Base-by-base conservation (phyloP, 2,329 filamentous ascomycete species). In the Furcasterigmium furcatum region DNA sequence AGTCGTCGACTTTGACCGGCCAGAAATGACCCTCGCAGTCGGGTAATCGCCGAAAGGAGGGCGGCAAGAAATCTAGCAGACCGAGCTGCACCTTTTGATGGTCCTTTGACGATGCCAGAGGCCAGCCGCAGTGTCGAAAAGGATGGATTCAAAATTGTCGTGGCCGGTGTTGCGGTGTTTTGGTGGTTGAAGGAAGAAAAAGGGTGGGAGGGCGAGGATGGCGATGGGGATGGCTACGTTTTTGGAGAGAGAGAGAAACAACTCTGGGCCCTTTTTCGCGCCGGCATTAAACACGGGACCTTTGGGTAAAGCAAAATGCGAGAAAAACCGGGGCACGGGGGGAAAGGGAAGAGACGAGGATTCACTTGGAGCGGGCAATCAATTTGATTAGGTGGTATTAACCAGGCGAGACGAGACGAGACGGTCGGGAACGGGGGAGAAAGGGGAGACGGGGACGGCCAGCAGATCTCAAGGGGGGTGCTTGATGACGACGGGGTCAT, bases 191-290 rank as follows among this genome's bases (percentile, higher is more conserved):
- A 48, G 44, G 54, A 51, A 57, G 52, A 58, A 51, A 56, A 58
- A 58, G 49, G 49, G n/a, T n/a, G 52, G 50, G 49, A 57, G 56
- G 46, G 34, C 9, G 36, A 41, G 52, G 54, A 51, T 55, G 49
- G 53, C 47, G 56, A 49, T 67, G 70, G 73, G 70, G 72, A 77
- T 74, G 70, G 68, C 68, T 74, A 70, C 70, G 64, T 67, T 73
- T n/a, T 74, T 71, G 67, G 61, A 38, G 32, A 36, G 32, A 19
- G 19, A 38, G 60, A 62, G 56, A 55, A 64, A 64, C 62, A 65
- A 16, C n/a, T 18, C 16, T 16, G 25, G 41, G 41, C 19, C 30
- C 27, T 43, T 70, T 65, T 67, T 61, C 65, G 67, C 46, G 48
- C 46, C 46, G 48, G 46, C 46, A 38, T 50, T 50, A 66, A 67